These are phyloP conservation scores for Perilla frutescens DNA, from an alignment of 257 asterid species.

Conservation along the genomic window DNA sequence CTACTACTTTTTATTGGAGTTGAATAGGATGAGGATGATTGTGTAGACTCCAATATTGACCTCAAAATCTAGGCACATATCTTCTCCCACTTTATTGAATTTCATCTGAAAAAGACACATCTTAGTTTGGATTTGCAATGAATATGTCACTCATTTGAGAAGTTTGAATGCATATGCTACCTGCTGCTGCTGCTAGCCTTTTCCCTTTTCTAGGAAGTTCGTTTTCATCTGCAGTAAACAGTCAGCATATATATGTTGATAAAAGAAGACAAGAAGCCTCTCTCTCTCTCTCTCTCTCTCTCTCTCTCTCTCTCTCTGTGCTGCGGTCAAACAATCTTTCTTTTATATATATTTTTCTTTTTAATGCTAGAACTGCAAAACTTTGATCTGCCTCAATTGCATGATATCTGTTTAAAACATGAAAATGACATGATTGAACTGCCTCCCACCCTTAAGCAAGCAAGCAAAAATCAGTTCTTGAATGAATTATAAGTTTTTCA, in stretches of 20 bases:
- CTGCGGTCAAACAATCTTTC: too few relatives aligned
- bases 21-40: slow-evolving; percentile 14
- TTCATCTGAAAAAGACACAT: slow-evolving; percentile 8
- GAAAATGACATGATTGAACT: background rate
- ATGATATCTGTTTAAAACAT: background rate
- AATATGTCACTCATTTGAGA: background rate
- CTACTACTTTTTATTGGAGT: slow-evolving; percentile 16
- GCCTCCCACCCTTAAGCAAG: background rate
- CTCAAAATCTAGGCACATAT: background rate
- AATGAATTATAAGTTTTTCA: background rate
- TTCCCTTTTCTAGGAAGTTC: slow-evolving; percentile 18
- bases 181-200: slow-evolving; percentile 15
- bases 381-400: background rate
- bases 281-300: too few relatives aligned
- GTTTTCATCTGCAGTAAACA: slow-evolving; percentile 29
- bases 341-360: too few relatives aligned
- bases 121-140: background rate
- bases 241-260: slow-evolving; percentile 14
- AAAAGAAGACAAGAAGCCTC: background rate
- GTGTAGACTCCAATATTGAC: slow-evolving; percentile 3
- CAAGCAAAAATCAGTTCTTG: too few relatives aligned
- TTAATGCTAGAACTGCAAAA: background rate
- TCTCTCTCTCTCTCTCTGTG: too few relatives aligned
- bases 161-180: slow-evolving; percentile 23
- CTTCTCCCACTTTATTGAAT: background rate